Conservation (phyloP, 73 alveolate species). For the Symbiodinium pilosum region DNA sequence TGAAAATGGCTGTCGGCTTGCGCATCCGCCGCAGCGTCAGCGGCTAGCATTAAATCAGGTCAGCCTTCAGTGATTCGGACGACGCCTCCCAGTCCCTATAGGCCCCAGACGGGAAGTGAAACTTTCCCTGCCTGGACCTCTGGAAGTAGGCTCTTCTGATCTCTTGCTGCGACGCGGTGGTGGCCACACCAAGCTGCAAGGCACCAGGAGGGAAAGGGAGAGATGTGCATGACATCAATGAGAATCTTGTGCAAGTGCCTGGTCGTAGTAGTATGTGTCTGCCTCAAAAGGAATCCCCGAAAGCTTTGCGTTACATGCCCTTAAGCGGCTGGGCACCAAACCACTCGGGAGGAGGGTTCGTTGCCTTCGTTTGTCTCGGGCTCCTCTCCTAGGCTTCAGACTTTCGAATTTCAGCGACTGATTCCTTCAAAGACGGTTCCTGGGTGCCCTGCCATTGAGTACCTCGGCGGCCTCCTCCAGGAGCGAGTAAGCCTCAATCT, state of each 20-base stretch:
- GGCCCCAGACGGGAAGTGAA: no score
- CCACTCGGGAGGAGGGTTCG: no score
- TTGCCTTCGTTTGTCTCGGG: neutral
- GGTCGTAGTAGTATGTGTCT: conserved; percentile 79
- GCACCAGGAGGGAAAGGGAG: neutral
- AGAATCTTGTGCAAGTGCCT: neutral
- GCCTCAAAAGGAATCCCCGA: no score
- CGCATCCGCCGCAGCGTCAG: no score
- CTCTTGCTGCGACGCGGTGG: conserved; percentile 43
- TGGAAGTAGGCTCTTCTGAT: conserved; percentile 75
- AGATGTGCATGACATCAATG: neutral
- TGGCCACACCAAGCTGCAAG: conserved; percentile 51
- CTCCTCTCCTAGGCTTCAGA: neutral
- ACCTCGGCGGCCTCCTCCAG: conserved; percentile 53
- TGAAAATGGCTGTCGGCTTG: no score
- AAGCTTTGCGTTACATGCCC: no score
- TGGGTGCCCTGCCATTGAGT: neutral
- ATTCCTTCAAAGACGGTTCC: neutral
- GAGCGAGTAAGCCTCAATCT: conserved; percentile 65
- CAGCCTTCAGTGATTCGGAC: neutral
- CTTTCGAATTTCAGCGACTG: neutral
- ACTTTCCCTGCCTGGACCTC: conserved; percentile 71
- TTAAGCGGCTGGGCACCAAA: no score
- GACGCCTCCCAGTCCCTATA: no score
- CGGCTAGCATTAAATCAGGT: no score